A percentile compares a stretch with the other conserved stretches of the same genome.
phyloP scores from a whole-genome alignment of 371 early-diverging fungal genomes.

The Massospora cicadina region DNA sequence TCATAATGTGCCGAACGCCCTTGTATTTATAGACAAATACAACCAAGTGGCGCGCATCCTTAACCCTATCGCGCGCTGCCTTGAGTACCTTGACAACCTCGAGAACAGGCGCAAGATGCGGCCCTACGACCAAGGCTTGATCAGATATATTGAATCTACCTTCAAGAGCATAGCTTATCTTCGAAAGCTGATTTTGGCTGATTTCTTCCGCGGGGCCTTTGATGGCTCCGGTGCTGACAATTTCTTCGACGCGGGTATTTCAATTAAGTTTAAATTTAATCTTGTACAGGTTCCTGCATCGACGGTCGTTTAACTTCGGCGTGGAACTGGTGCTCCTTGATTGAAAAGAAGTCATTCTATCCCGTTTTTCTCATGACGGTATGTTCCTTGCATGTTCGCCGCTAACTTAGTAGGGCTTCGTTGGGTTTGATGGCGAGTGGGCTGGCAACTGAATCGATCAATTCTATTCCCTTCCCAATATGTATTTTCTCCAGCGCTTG shows the following conservation, averaged over 20 bases:
- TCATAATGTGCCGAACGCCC: constrained; percentile 76
- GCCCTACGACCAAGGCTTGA: constrained; percentile 26
- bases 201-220: constrained; percentile 89
- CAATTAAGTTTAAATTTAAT: not conserved
- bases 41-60: constrained; percentile 89
- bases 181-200: constrained; percentile 56
- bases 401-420: constrained; percentile 33
- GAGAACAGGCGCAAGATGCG: constrained; percentile 13
- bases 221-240: constrained; percentile 93
- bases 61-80: constrained; percentile 60
- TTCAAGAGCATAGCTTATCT: constrained; percentile 45
- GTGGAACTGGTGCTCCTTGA: constrained; percentile 88
- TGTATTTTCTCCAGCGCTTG: too few relatives aligned
- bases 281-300: constrained; percentile 65
- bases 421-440: constrained; percentile 58
- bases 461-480: not conserved
- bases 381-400: not conserved
- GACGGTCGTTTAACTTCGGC: constrained; percentile 87
- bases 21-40: constrained; percentile 95
- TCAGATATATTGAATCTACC: constrained; percentile 37
- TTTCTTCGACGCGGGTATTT: constrained; percentile 67
- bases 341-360: constrained; percentile 87
- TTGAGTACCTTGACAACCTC: constrained; percentile 51
- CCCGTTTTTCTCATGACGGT: constrained; percentile 74
- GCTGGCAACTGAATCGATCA: not conserved